phyloP scores from a whole-genome alignment of 2,329 filamentous ascomycete genomes.

The Coniella vitis region DNA sequence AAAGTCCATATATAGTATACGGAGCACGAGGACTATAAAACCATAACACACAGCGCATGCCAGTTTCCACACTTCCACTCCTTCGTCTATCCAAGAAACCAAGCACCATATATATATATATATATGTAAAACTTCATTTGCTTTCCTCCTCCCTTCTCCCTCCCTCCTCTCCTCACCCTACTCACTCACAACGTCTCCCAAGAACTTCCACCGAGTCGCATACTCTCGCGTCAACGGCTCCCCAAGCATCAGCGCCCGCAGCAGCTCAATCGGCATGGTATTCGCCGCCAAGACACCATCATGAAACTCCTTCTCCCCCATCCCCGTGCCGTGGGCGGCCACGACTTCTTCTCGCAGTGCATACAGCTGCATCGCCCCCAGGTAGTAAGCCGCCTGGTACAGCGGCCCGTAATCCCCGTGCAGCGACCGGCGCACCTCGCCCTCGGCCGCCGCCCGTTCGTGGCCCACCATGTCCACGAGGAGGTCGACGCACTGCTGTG shows the following conservation, averaged over 20 bases:
- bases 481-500: conserved; percentile 49
- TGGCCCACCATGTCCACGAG: conserved; percentile 51
- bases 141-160: no score
- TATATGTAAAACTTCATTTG: no score
- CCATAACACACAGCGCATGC: no score
- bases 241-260: conserved; percentile 10
- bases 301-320: conserved; percentile 47
- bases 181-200: background rate
- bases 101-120: no score
- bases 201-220: conserved; percentile 15
- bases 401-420: conserved; percentile 49
- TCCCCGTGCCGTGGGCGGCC: conserved; percentile 15
- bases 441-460: conserved; percentile 52
- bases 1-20: no score
- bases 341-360: conserved; percentile 43
- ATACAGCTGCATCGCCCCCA: conserved; percentile 51
- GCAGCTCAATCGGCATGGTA: conserved; percentile 15
- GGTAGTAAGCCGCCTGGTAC: conserved; percentile 54
- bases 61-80: no score
- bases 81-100: no score
- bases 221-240: conserved; percentile 10
- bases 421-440: conserved; percentile 51
- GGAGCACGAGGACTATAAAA: no score
- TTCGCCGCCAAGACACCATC: conserved; percentile 44
- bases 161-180: no score